These are phyloP conservation scores for Chalaropsis thielavioides DNA, from an alignment of 2,329 filamentous ascomycete species.

Conservation along the genomic window DNA sequence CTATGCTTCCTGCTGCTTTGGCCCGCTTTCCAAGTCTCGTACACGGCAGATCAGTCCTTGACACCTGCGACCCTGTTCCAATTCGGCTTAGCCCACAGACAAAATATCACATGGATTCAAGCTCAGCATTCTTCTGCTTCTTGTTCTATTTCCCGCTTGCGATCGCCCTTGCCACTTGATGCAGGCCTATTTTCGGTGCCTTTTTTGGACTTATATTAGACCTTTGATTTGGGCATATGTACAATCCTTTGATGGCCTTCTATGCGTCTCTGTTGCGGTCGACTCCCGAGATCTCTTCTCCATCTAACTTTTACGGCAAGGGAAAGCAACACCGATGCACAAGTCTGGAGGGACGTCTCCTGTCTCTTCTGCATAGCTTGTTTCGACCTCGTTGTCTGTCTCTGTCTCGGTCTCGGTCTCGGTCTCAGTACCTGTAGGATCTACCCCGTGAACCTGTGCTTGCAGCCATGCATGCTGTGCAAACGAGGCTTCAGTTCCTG, in stretches of 20 bases:
- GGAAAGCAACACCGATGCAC: background rate
- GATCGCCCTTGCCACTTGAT: background rate
- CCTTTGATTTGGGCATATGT: too few relatives aligned
- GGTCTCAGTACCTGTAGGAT: background rate
- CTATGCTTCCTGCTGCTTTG: background rate
- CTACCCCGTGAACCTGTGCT: background rate
- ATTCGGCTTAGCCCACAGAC: background rate
- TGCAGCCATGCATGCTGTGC: background rate
- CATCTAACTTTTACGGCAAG: too few relatives aligned
- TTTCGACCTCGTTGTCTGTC: background rate
- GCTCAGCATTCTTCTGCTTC: background rate
- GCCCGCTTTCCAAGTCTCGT: background rate
- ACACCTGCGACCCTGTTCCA: background rate
- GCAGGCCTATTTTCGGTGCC: background rate
- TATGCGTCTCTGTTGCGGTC: too few relatives aligned
- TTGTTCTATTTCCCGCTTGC: background rate
- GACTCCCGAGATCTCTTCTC: too few relatives aligned
- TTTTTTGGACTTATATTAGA: background rate
- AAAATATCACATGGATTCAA: background rate
- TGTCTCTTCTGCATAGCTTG: background rate
- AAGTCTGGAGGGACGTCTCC: background rate
- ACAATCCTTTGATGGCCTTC: too few relatives aligned
- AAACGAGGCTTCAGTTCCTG: background rate
- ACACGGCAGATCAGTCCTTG: conserved; percentile 1
- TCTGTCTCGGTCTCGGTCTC: background rate